phyloP scores from a whole-genome alignment of 345 rosid species.

The Populus tremula region DNA sequence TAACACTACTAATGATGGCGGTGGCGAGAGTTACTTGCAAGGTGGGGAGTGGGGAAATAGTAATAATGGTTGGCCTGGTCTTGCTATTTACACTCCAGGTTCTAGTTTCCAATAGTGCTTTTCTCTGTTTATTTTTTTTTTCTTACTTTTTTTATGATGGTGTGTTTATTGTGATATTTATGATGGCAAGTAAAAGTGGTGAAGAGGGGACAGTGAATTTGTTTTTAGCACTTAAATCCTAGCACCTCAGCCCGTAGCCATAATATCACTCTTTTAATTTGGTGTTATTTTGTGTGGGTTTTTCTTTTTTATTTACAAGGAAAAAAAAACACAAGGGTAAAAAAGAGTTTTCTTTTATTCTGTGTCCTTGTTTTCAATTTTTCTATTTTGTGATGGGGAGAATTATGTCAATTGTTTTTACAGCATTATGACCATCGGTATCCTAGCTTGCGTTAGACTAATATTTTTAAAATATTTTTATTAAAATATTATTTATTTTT shows the following conservation, averaged over 20 bases:
- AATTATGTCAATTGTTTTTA: too few relatives aligned
- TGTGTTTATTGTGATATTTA: not conserved
- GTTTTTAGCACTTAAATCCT: not conserved
- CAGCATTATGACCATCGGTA: too few relatives aligned
- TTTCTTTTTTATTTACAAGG: conserved; percentile 13
- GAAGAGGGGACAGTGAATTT: too few relatives aligned
- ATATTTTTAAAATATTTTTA: too few relatives aligned
- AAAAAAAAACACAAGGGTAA: not conserved
- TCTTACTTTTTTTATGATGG: not conserved
- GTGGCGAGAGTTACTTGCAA: conserved; percentile 27
- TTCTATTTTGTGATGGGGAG: too few relatives aligned
- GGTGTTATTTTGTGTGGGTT: not conserved
- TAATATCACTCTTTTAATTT: too few relatives aligned
- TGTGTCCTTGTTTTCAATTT: not conserved
- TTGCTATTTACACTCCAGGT: conserved; percentile 63
- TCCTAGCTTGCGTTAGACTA: too few relatives aligned
- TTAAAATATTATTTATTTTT: too few relatives aligned
- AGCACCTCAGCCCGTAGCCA: not conserved
- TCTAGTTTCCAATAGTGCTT: conserved; percentile 37
- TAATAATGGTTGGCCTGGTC: conserved; percentile 60
- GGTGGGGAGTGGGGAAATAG: conserved; percentile 36
- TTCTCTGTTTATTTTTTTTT: not conserved
- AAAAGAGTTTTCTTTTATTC: not conserved
- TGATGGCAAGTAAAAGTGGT: not conserved
- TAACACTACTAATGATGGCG: conserved; percentile 5